Base-by-base conservation (phyloP, 495 filamentous ascomycete genomes). In the Neurospora sp. region DNA sequence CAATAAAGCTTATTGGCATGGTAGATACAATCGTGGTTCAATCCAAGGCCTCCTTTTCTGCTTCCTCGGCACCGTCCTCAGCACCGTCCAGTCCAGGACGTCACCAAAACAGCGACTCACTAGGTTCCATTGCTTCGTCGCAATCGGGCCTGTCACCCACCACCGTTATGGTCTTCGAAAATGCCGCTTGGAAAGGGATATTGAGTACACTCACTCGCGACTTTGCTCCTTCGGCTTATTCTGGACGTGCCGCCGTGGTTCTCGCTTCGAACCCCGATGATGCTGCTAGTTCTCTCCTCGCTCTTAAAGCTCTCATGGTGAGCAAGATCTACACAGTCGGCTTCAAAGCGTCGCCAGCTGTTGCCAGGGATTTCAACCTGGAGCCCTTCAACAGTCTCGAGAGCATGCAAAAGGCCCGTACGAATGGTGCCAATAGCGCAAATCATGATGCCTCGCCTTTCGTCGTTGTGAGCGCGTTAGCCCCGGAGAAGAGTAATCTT, bases 241-340 rank as follows among this genome's bases (percentile, higher is more conserved):
- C 85, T 44, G 89, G 88, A 35, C 88, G 92, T 27, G 89, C 92
- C 9, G 93, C 92, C 3, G 89, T 96, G 40, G 86, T 96, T 20
- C 80, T 94, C 4, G 90, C 91, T 18, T 87, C 85, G 18, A 86
- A 86, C 7, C 85, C 90, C 68, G 87, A 91, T 59, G 91, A 94
- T 72, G 92, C 92, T 6, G 90, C 91, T 4, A 88, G 91, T 9
- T 87, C 89, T 3, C 89, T 96, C 72, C 94, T 91, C 74, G 92
- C 92, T 0, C 84, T 94, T 9, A 90, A 89, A 74, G 89, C 88
- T 70, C 86, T 96, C n/a, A 89, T 88, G 59, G 88, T 93, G 38
- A 90, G 91, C 8, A 89, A 92, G 42, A 91, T 96, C 69, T 94
- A 94, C 79, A 94, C 92, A 0, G 92, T 94, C 70, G 93, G 93